Conservation (phyloP, 768 basidiomycete genomes). For the Sporobolomyces roseus region DNA sequence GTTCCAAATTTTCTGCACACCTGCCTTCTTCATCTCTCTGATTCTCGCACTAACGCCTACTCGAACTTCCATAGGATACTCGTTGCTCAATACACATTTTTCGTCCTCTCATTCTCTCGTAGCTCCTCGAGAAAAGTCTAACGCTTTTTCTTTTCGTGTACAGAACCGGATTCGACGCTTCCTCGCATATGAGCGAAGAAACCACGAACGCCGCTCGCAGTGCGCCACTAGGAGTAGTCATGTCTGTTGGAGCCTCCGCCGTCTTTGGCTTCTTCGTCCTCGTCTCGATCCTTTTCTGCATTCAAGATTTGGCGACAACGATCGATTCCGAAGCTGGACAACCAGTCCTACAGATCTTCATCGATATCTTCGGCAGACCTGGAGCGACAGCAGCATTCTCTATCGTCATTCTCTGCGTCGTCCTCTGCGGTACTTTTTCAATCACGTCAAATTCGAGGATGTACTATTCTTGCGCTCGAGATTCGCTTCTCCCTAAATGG, state of each 20-base stretch:
- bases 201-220: conserved; percentile 58
- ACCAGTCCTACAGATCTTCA: conserved; percentile 72
- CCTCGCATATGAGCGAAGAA: conserved; percentile 73
- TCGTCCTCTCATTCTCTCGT: neutral
- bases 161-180: conserved; percentile 57
- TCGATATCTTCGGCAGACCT: conserved; percentile 68
- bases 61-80: neutral
- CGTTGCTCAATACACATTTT: neutral
- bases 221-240: conserved; percentile 53
- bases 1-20: neutral
- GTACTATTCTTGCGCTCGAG: conserved; percentile 77
- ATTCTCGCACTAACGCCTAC: neutral
- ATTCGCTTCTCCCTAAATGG: conserved; percentile 67
- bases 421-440: conserved; percentile 59
- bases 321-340: conserved; percentile 59
- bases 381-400: conserved; percentile 58
- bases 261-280: conserved; percentile 72
- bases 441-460: conserved; percentile 74
- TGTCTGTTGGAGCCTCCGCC: conserved; percentile 68
- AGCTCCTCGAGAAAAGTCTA: neutral
- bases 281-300: conserved; percentile 68
- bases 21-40: neutral
- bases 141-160: neutral
- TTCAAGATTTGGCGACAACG: conserved; percentile 64
- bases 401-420: conserved; percentile 33